These are phyloP conservation scores for Echinosophora koreensis DNA, from an alignment of 306 rosid species.

Conservation along the genomic window DNA sequence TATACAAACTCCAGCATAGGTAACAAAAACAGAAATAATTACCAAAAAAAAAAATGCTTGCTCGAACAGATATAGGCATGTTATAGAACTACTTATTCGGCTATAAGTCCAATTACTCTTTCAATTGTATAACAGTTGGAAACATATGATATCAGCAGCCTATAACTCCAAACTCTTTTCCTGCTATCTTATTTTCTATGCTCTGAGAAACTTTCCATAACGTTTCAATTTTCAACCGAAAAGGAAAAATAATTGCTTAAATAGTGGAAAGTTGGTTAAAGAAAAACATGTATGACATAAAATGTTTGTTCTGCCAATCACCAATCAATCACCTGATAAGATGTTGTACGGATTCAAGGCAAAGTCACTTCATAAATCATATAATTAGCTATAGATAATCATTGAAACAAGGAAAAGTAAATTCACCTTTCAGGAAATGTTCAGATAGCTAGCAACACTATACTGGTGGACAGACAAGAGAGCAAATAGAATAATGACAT, in stretches of 20 bases:
- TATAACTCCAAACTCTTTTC: neutral
- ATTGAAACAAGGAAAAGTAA: conserved; percentile 20
- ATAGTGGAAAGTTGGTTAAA: neutral
- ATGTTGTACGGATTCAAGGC: neutral
- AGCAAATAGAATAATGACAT: neutral
- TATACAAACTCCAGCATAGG: neutral
- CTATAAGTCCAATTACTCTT: neutral
- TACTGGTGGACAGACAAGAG: neutral
- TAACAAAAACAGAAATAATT: neutral
- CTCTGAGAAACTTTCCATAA: neutral
- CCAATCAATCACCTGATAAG: neutral
- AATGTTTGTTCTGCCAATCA: neutral
- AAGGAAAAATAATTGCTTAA: neutral
- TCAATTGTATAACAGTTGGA: neutral
- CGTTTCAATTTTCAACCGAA: conserved; percentile 2
- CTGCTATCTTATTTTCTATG: neutral
- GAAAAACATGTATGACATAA: neutral
- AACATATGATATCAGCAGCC: neutral
- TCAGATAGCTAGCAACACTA: conserved; percentile 8
- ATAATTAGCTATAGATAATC: conserved; percentile 8
- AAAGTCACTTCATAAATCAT: neutral
- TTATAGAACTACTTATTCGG: neutral
- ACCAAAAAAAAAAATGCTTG: neutral
- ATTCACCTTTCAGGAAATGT: neutral
- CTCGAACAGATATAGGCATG: neutral